Evolutionary conservation across 2,329 filamentous ascomycete species (phyloP).

Genomic region (Neofusicoccum sp.): DNA sequence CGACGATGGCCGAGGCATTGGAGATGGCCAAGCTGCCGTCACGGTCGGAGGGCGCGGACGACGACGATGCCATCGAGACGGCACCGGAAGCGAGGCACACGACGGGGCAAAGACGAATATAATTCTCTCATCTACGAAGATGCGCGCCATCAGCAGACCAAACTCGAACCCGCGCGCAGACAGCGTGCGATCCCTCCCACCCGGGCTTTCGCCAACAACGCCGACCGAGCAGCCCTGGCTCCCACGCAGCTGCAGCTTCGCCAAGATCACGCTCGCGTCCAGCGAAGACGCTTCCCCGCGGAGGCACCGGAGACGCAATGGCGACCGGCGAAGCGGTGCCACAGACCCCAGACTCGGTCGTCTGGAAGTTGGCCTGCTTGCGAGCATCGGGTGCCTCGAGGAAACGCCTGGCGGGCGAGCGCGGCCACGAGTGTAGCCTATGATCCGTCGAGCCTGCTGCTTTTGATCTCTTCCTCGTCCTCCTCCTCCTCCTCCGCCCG

Average conservation of each 20-base stretch:
- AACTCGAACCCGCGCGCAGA: too few species aligned
- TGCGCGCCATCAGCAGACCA: neutral
- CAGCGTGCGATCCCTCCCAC: neutral
- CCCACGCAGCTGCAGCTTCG: neutral
- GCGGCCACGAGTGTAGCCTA: neutral
- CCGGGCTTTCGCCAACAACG: neutral
- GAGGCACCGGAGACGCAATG: neutral
- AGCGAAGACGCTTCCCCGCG: neutral
- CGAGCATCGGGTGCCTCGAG: neutral
- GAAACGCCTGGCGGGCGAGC: neutral
- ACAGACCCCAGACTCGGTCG: neutral
- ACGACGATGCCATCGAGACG: neutral
- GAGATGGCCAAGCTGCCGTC: neutral
- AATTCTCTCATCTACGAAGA: neutral
- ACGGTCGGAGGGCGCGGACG: neutral
- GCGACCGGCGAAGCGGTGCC: neutral
- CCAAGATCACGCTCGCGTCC: neutral
- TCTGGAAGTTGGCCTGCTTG: neutral
- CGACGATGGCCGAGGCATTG: too few species aligned
- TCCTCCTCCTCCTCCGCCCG: neutral
- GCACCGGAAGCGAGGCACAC: neutral
- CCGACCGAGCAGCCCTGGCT: neutral
- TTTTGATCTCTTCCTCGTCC: neutral
- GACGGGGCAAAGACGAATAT: neutral
- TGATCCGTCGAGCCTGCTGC: neutral